Evolutionary conservation across 345 rosid genomes (phyloP), one percentile per base, ranked within the genome.

Genomic region (Citrus australasica): DNA sequence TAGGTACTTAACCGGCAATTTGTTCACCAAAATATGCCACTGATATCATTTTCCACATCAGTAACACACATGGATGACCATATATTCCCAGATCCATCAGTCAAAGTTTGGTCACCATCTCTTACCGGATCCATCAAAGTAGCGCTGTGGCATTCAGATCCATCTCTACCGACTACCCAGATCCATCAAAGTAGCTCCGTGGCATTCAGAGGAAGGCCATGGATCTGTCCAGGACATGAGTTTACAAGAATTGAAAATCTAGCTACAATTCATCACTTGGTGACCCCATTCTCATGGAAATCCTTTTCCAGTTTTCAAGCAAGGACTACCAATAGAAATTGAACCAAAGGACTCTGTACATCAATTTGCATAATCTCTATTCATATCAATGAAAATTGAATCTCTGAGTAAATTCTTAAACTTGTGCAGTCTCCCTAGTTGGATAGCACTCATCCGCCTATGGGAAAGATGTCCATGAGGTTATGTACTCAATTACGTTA

Each of bases 241-340:
- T 84, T 86, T 61, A 81, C 84, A 1, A 80, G 79, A 35, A 61
- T 86, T 35, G 85, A 82, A 82, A 84, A 81, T 4, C 61, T 80
- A 7, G 71, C 59, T 25, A 51, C 78, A 6, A 73, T 80, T 17
- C 85, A 82, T 46, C 53, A 80, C 59, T 13, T 82, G 69, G 84
- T 82, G 64, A 86, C 78, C 27, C 51, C 14, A 6, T 76, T 82
- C 67, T 73, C 69, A 7, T 76, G 85, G 81, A 80, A 62, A 28
- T 6, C 67, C 67, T 11, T 16, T 62, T 11, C 21, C 37, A 1
- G 16, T 27, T 62, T 62, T 62, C 67, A 62, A 62, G 37, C 67
- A 6, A 7, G 67, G 67, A 62, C 30, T 62, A 3, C 55, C 33
- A n/a, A 68, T 68, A 10, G 22, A 68, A 24, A 40, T 68, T 68